These are phyloP conservation scores for Hortaea sp. DNA, from an alignment of 2,329 filamentous ascomycete genomes.

Conservation along the genomic window DNA sequence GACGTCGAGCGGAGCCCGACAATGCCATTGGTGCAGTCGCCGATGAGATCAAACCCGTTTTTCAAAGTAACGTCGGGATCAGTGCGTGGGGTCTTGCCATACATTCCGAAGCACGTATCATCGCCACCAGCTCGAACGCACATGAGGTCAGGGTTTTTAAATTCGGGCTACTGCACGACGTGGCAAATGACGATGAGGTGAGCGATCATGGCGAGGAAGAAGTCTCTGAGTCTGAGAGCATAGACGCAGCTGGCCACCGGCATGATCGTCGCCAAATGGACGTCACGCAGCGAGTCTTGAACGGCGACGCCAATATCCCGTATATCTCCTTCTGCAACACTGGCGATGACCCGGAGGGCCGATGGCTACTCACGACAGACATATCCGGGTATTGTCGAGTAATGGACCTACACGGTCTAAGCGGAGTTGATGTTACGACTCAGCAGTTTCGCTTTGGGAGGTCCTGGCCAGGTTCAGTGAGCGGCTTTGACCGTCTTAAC, in stretches of 20 bases:
- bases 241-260: conserved; percentile 12
- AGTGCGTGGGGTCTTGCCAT: conserved; percentile 87
- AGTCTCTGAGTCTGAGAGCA: neutral
- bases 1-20: conserved; percentile 21
- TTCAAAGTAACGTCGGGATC: conserved; percentile 62
- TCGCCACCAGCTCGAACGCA: conserved; percentile 76
- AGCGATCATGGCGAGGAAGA: neutral
- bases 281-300: conserved; percentile 21
- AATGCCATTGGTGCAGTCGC: conserved; percentile 28
- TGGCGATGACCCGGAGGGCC: conserved; percentile 43
- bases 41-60: conserved; percentile 45
- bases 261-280: conserved; percentile 10
- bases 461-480: neutral
- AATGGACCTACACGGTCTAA: conserved; percentile 16
- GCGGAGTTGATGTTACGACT: neutral
- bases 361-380: conserved; percentile 48
- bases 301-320: conserved; percentile 43
- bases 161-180: conserved; percentile 41
- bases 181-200: conserved; percentile 3
- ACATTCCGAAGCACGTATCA: conserved; percentile 68
- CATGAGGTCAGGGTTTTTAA: conserved; percentile 49
- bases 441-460: conserved; percentile 11
- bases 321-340: conserved; percentile 50
- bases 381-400: conserved; percentile 31
- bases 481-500: conserved; percentile 20